These are phyloP conservation scores for Viola odorata DNA, from an alignment of 345 rosid genomes.

Conservation along the genomic window DNA sequence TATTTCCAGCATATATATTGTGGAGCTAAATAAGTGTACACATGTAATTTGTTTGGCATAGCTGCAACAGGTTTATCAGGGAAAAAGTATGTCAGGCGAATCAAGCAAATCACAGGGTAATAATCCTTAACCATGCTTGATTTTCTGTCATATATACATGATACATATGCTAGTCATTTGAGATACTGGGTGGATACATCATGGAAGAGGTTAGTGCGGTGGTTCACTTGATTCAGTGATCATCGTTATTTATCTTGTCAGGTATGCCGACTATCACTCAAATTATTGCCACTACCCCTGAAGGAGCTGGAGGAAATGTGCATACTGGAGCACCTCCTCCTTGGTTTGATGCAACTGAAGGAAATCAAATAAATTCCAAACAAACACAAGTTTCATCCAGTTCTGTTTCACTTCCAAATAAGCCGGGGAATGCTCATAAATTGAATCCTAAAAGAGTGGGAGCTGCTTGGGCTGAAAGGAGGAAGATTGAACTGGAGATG, in stretches of 20 bases:
- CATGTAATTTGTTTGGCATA: conserved; percentile 12
- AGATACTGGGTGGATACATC: too few relatives aligned
- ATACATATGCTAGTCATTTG: too few relatives aligned
- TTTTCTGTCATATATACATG: conserved; percentile 1
- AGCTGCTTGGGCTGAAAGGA: conserved; percentile 93
- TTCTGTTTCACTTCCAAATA: conserved; percentile 23
- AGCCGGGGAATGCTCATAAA: conserved; percentile 43
- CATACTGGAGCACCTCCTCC: conserved; percentile 85
- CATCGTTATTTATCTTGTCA: conserved; percentile 14
- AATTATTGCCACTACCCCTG: conserved; percentile 28
- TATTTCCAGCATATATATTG: conserved; percentile 5
- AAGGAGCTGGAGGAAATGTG: conserved; percentile 51
- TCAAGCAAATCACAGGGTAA: conserved; percentile 44
- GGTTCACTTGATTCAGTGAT: not conserved
- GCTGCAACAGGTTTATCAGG: conserved; percentile 34
- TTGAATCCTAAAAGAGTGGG: conserved; percentile 88
- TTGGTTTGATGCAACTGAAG: conserved; percentile 59
- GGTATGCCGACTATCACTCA: conserved; percentile 36
- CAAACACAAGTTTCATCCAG: conserved; percentile 25
- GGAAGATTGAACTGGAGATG: conserved; percentile 82
- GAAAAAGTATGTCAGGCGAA: conserved; percentile 21
- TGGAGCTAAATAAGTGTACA: conserved; percentile 1
- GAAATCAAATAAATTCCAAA: conserved; percentile 26
- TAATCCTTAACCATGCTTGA: conserved; percentile 11
- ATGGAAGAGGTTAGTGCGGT: not conserved